Conservation (phyloP, 768 basidiomycete species). For the Agaricus subrufescens region DNA sequence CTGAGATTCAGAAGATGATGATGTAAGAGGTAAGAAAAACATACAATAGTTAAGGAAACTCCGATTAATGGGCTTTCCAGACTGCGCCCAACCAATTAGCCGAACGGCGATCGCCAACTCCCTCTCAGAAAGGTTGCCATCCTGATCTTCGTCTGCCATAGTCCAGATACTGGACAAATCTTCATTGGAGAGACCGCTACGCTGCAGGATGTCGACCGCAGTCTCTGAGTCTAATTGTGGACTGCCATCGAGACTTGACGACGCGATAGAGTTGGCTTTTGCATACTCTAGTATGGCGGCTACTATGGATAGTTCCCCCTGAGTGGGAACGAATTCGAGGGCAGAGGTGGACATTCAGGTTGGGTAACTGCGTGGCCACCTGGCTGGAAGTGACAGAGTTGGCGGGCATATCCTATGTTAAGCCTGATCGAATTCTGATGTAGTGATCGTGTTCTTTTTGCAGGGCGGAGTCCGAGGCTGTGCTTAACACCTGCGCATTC, state of each 20-base stretch:
- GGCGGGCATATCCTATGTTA: neutral
- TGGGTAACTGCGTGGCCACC: neutral
- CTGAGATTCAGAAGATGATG: neutral
- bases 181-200: slow-evolving; percentile 13
- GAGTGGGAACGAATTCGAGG: slow-evolving; percentile 8
- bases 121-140: slow-evolving; percentile 12
- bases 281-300: slow-evolving; percentile 10
- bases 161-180: slow-evolving; percentile 13
- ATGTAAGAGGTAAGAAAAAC: neutral
- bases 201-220: slow-evolving; percentile 14
- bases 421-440: neutral
- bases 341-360: slow-evolving; percentile 6
- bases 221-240: slow-evolving; percentile 6
- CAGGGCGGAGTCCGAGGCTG: too few relatives aligned
- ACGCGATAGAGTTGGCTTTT: neutral
- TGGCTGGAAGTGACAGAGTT: neutral
- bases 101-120: slow-evolving; percentile 15
- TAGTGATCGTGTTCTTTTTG: neutral
- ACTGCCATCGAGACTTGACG: neutral
- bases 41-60: slow-evolving; percentile 12
- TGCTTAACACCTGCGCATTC: neutral
- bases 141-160: slow-evolving; percentile 14
- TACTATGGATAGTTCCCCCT: slow-evolving; percentile 11
- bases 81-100: slow-evolving; percentile 18
- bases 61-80: slow-evolving; percentile 10